Conservation (phyloP, 2,329 filamentous ascomycete genomes). For the Anisogramma anomala region DNA sequence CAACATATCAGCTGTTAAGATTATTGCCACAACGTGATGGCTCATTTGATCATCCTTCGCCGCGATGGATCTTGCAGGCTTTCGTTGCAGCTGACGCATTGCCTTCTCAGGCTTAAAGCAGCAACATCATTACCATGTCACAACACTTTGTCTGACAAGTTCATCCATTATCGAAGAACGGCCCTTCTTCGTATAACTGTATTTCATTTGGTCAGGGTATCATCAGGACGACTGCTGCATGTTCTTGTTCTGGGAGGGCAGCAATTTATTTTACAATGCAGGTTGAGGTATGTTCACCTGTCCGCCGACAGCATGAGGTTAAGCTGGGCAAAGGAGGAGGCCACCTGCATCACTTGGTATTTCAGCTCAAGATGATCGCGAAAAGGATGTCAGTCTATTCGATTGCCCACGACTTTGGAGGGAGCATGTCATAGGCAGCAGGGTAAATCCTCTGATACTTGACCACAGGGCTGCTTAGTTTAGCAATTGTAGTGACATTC, state of each 20-base stretch:
- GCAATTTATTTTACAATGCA: conserved; percentile 11
- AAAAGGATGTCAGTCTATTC: conserved; percentile 14
- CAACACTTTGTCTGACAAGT: neutral
- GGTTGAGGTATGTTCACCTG: conserved; percentile 11
- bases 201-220: conserved; percentile 14
- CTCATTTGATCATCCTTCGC: neutral
- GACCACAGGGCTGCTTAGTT: conserved; percentile 14
- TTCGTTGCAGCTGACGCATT: neutral
- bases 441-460: conserved; percentile 16
- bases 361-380: conserved; percentile 6
- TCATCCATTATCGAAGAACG: conserved; percentile 17
- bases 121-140: conserved; percentile 10
- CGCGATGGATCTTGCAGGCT: conserved; percentile 2
- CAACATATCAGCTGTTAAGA: conserved; percentile 1
- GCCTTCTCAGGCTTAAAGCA: conserved; percentile 3
- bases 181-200: conserved; percentile 13
- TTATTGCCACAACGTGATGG: neutral
- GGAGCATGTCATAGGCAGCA: conserved; percentile 14
- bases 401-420: conserved; percentile 14
- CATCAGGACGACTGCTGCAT: neutral
- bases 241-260: conserved; percentile 2
- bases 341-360: conserved; percentile 4
- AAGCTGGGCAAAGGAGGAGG: conserved; percentile 11
- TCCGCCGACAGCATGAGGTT: conserved; percentile 10
- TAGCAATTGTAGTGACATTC: conserved; percentile 12